Evolutionary conservation across 148 eudicot species (phyloP).

Genomic region (Pouteria glomerata): DNA sequence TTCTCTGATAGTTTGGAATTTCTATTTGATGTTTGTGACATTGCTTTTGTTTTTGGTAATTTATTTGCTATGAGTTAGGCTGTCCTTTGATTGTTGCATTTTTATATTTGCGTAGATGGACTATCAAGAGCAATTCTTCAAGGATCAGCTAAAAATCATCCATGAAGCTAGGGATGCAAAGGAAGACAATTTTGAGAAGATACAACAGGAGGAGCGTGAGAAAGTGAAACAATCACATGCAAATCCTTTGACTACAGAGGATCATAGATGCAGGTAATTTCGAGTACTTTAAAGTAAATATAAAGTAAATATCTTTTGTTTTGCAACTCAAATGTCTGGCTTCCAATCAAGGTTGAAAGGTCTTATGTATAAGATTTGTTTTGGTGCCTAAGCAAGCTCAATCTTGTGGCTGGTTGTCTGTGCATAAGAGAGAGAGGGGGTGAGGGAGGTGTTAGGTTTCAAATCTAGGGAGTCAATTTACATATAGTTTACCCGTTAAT

Average conservation of each 20-base stretch:
- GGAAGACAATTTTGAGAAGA: constrained; percentile 62
- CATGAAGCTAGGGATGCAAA: constrained; percentile 45
- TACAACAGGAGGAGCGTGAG: constrained; percentile 50
- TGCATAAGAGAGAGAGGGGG: not conserved
- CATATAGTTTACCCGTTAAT: not conserved
- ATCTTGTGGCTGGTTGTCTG: too few species aligned
- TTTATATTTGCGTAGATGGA: constrained; percentile 46
- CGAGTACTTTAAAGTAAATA: not conserved
- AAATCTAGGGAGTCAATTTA: too few species aligned
- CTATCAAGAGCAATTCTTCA: constrained; percentile 51
- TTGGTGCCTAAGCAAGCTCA: too few species aligned
- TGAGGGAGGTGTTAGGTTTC: not conserved
- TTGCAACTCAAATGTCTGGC: not conserved
- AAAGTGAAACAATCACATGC: constrained; percentile 32
- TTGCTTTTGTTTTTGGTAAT: too few species aligned
- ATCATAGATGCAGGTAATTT: constrained; percentile 38
- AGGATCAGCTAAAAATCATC: constrained; percentile 47
- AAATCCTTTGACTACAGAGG: constrained; percentile 29
- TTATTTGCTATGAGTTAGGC: too few species aligned
- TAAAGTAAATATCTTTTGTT: not conserved
- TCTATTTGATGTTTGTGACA: not conserved
- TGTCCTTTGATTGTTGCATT: not conserved
- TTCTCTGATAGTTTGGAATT: not conserved
- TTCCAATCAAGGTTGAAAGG: too few species aligned
- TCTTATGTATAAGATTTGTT: too few species aligned